phyloP scores from a whole-genome alignment of 768 basidiomycete genomes.

The Amanita phalloides region DNA sequence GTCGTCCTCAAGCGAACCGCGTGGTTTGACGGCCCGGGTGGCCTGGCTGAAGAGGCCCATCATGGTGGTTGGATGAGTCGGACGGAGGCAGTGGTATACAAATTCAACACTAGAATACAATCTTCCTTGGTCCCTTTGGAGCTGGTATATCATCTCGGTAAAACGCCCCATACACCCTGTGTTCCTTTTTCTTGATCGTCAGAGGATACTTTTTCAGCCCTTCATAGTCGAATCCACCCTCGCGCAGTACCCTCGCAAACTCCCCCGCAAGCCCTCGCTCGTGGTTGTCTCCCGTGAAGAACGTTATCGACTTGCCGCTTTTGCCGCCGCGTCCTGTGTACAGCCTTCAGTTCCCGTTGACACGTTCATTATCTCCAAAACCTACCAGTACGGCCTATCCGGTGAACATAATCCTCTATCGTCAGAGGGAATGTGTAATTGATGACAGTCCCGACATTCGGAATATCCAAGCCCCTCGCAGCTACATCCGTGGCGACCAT shows the following conservation, averaged over 20 bases:
- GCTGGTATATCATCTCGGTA: slow-evolving; percentile 58
- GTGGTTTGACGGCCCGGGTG: slow-evolving; percentile 46
- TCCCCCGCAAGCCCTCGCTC: slow-evolving; percentile 87
- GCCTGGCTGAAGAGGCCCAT: slow-evolving; percentile 74
- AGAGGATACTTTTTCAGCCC: slow-evolving; percentile 83
- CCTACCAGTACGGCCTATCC: slow-evolving; percentile 81
- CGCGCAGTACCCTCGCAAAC: slow-evolving; percentile 80
- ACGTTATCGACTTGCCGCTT: slow-evolving; percentile 86
- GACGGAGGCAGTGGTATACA: background rate
- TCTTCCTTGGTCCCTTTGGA: slow-evolving; percentile 61
- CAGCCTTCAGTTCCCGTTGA: background rate
- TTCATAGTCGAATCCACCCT: slow-evolving; percentile 74
- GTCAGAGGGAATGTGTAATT: slow-evolving; percentile 98
- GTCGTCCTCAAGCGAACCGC: slow-evolving; percentile 43
- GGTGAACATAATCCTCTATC: slow-evolving; percentile 87
- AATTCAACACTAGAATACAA: slow-evolving; percentile 42
- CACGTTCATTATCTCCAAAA: slow-evolving; percentile 7
- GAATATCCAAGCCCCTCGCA: slow-evolving; percentile 94
- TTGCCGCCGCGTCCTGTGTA: slow-evolving; percentile 76
- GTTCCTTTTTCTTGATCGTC: slow-evolving; percentile 95
- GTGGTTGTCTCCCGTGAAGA: slow-evolving; percentile 88
- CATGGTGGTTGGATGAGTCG: slow-evolving; percentile 30
- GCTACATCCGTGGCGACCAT: slow-evolving; percentile 98
- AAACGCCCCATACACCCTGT: slow-evolving; percentile 84
- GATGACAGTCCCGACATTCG: slow-evolving; percentile 87